Percentiles rank a stretch among this genome's conserved stretches.
phyloP scores from a whole-genome alignment of 306 rosid genomes.

The Leucaena leucocephala region DNA sequence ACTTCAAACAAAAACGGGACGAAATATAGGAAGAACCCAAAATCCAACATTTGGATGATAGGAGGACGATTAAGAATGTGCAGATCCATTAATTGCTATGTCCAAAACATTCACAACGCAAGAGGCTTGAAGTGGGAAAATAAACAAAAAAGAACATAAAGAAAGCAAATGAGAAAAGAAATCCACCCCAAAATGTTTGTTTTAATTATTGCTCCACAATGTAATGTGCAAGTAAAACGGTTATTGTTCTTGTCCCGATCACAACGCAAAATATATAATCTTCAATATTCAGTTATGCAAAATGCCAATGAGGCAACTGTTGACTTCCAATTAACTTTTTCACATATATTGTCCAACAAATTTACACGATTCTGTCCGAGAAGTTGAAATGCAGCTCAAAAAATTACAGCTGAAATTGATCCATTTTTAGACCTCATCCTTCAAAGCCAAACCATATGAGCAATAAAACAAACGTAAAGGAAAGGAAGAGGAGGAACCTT shows the following conservation, averaged over 20 bases:
- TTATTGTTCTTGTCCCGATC: slow-evolving; percentile 22
- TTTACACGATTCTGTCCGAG: neutral
- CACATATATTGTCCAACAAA: slow-evolving; percentile 8
- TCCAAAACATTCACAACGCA: slow-evolving; percentile 25
- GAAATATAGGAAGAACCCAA: slow-evolving; percentile 23
- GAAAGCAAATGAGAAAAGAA: neutral
- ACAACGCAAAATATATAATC: slow-evolving; percentile 16
- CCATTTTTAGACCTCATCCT: too few species aligned
- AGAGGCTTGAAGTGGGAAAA: slow-evolving; percentile 16
- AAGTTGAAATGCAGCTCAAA: slow-evolving; percentile 38
- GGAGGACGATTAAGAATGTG: slow-evolving; percentile 4
- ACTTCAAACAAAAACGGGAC: slow-evolving; percentile 16
- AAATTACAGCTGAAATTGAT: slow-evolving; percentile 8
- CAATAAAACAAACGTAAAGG: neutral
- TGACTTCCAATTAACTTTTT: slow-evolving; percentile 1
- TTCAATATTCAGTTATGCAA: neutral
- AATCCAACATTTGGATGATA: neutral
- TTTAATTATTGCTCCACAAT: slow-evolving; percentile 7
- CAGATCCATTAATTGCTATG: slow-evolving; percentile 31
- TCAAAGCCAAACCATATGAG: slow-evolving; percentile 19
- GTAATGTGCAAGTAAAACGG: slow-evolving; percentile 15
- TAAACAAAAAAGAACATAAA: neutral
- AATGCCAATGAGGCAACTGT: neutral
- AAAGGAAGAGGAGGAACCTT: slow-evolving; percentile 49
- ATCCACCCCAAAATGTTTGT: neutral